These are phyloP conservation scores for Yarrowia divulgata DNA, from an alignment of 805 yeast genomes.

Conservation along the genomic window DNA sequence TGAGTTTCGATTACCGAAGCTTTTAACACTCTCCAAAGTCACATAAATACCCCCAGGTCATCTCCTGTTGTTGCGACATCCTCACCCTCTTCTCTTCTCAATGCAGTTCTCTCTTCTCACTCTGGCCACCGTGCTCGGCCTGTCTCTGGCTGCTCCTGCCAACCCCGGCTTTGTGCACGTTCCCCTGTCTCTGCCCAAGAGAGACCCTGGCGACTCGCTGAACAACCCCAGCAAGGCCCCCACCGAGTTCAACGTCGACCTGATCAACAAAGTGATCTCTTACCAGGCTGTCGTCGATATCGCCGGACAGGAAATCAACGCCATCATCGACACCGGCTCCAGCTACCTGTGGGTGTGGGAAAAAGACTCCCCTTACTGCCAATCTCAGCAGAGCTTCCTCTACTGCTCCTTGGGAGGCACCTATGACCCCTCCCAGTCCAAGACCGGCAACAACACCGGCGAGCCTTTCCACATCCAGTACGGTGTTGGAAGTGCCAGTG, in stretches of 20 bases:
- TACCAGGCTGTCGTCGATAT: conserved; percentile 49
- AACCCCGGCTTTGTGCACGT: conserved; percentile 6
- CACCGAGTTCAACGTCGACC: not conserved
- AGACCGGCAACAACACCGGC: not conserved
- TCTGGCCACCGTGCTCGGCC: not conserved
- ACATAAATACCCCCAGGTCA: no score
- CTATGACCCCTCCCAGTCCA: no score
- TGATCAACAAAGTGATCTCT: conserved; percentile 41
- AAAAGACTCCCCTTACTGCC: conserved; percentile 53
- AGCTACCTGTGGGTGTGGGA: conserved; percentile 9
- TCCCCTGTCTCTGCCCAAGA: not conserved
- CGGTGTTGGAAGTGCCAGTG: not conserved
- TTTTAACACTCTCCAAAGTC: no score
- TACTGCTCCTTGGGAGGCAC: not conserved
- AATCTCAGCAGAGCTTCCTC: not conserved
- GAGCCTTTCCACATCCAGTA: not conserved
- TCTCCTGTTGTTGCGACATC: no score
- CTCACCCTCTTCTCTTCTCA: no score
- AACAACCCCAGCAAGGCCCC: not conserved
- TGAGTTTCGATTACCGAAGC: no score
- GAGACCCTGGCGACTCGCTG: not conserved
- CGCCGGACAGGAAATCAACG: conserved; percentile 52
- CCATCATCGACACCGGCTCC: conserved; percentile 2
- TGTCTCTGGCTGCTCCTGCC: conserved; percentile 9
- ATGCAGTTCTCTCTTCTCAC: conserved; percentile 1